Conservation (phyloP, 495 filamentous ascomycete genomes). For the Penicillium canariense region DNA sequence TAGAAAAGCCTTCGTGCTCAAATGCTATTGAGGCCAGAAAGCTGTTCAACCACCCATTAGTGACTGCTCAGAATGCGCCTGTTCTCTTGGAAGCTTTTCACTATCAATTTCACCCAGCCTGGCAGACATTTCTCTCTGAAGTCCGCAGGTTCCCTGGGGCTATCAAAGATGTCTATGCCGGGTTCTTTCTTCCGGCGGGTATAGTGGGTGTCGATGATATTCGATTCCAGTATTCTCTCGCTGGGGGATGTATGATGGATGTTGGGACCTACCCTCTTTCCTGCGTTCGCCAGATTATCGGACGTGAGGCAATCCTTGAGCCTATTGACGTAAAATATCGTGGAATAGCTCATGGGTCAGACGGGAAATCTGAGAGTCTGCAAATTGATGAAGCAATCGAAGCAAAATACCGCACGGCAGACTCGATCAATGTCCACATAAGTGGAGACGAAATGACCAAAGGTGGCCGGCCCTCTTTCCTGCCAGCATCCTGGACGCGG, state of each 20-base stretch:
- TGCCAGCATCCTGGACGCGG: not conserved
- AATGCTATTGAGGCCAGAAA: slow-evolving; percentile 38
- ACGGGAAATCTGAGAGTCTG: not conserved
- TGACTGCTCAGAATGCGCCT: slow-evolving; percentile 23
- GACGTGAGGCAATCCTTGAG: slow-evolving; percentile 23
- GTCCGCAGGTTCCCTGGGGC: slow-evolving; percentile 19
- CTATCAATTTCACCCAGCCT: slow-evolving; percentile 55
- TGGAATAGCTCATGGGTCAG: not conserved
- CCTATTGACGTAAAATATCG: slow-evolving; percentile 4
- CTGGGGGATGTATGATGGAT: slow-evolving; percentile 60
- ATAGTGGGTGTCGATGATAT: slow-evolving; percentile 46
- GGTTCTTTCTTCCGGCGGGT: slow-evolving; percentile 16
- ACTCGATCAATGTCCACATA: not conserved
- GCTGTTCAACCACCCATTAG: slow-evolving; percentile 34
- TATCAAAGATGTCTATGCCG: slow-evolving; percentile 5
- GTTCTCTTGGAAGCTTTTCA: slow-evolving; percentile 63
- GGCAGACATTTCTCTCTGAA: slow-evolving; percentile 44
- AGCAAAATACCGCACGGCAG: not conserved
- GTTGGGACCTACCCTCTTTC: slow-evolving; percentile 51
- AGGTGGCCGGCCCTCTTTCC: not conserved
- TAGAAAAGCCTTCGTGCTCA: slow-evolving; percentile 48
- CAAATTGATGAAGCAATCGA: not conserved
- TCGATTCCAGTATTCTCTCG: slow-evolving; percentile 50
- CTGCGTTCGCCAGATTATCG: slow-evolving; percentile 40
- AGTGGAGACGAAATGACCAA: not conserved